Conservation (phyloP, 148 eudicot species). For the Amaranthus hypochondriacus region DNA sequence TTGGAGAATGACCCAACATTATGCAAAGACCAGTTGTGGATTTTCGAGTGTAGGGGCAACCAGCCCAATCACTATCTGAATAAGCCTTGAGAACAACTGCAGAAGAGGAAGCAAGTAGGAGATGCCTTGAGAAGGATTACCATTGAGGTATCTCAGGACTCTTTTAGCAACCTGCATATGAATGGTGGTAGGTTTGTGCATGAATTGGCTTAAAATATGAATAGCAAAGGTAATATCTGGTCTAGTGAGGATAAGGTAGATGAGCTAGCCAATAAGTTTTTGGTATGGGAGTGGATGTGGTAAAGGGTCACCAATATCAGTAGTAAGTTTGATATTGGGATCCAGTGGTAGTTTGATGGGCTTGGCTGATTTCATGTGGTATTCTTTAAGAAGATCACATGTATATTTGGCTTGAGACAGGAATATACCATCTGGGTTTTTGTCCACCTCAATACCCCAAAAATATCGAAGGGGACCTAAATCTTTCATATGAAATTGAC, state of each 20-base stretch:
- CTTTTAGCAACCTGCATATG: not conserved
- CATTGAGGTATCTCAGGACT: not conserved
- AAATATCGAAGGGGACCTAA: not conserved
- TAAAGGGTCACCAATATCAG: not conserved
- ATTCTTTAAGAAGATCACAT: not conserved
- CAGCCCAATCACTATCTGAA: constrained; percentile 3
- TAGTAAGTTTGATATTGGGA: not conserved
- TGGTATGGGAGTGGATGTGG: not conserved
- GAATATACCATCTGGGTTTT: not conserved
- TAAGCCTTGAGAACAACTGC: not conserved
- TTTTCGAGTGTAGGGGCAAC: not conserved
- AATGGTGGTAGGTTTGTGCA: not conserved
- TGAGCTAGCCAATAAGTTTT: not conserved
- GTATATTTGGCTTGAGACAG: no score
- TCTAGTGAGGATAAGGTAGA: not conserved
- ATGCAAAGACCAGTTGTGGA: not conserved
- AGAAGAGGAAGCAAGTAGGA: not conserved
- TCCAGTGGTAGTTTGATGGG: not conserved
- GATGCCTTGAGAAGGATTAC: not conserved
- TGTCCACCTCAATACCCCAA: not conserved
- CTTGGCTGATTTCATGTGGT: not conserved
- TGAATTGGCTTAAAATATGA: not conserved
- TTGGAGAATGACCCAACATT: not conserved
- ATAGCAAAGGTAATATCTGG: not conserved
- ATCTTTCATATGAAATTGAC: not conserved